Evolutionary conservation across 768 basidiomycete genomes (phyloP).

Genomic region (Tricholoma bakamatsutake): DNA sequence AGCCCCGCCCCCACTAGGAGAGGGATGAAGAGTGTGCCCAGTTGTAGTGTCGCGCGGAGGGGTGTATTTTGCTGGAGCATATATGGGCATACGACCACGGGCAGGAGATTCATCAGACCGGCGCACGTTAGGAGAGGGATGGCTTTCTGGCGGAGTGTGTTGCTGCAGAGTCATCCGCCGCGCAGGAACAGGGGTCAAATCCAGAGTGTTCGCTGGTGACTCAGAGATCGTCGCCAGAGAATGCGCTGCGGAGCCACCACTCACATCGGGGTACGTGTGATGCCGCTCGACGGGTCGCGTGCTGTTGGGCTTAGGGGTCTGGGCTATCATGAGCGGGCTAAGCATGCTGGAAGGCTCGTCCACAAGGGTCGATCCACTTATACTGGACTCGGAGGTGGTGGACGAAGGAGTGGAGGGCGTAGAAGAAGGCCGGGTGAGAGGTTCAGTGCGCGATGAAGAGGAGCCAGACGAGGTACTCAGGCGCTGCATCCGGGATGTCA

Average conservation of each 20-base stretch:
- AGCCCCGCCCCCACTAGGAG: background rate
- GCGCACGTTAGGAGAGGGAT: conserved; percentile 2
- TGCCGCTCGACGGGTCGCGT: conserved; percentile 23
- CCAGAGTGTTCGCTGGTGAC: conserved; percentile 5
- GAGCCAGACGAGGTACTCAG: conserved; percentile 14
- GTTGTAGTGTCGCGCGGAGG: conserved; percentile 9
- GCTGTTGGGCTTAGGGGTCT: conserved; percentile 24
- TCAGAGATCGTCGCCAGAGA: background rate
- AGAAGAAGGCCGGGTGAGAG: conserved; percentile 30
- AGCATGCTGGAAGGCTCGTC: conserved; percentile 42
- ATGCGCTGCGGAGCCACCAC: background rate
- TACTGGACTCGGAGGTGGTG: conserved; percentile 1
- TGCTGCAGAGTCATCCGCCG: conserved; percentile 16
- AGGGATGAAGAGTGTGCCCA: conserved; percentile 17
- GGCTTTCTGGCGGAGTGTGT: conserved; percentile 14
- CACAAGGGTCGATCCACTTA: conserved; percentile 26
- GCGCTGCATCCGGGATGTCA: conserved; percentile 23
- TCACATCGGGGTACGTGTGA: conserved; percentile 28
- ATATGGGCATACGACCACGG: conserved; percentile 1
- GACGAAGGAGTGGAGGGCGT: conserved; percentile 18
- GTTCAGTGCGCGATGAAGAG: conserved; percentile 8
- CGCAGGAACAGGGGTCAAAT: conserved; percentile 7
- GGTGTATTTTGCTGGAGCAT: conserved; percentile 1
- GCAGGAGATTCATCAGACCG: conserved; percentile 9
- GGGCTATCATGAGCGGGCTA: conserved; percentile 35